phyloP scores from a whole-genome alignment of 148 eudicot species.

The Silene uniflora region DNA sequence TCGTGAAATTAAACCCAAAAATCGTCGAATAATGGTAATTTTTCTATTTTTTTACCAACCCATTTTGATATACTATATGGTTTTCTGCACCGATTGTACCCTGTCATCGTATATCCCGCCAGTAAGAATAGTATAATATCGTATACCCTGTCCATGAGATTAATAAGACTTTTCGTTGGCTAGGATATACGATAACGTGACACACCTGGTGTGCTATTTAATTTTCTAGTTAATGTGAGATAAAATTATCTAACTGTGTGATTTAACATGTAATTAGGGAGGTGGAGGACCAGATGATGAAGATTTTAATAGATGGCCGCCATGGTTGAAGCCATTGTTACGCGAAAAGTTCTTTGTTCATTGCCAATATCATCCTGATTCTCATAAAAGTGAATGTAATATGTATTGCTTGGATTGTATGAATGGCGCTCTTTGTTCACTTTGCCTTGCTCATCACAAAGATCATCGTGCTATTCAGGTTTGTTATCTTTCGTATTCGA shows the following conservation, averaged over 20 bases:
- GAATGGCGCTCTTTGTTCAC: constrained; percentile 69
- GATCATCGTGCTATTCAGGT: constrained; percentile 88
- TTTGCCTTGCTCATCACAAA: constrained; percentile 58
- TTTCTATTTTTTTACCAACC: too few relatives aligned
- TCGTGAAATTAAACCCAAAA: constrained; percentile 72
- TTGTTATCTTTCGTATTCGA: not conserved
- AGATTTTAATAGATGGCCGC: constrained; percentile 77
- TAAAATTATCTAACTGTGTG: too few relatives aligned
- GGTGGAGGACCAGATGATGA: constrained; percentile 64
- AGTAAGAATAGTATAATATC: too few relatives aligned
- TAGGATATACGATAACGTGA: not conserved
- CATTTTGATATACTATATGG: too few relatives aligned
- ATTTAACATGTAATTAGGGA: constrained; percentile 29
- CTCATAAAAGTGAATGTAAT: constrained; percentile 89
- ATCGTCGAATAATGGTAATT: constrained; percentile 72
- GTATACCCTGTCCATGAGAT: too few relatives aligned
- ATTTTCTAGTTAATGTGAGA: not conserved
- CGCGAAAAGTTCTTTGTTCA: constrained; percentile 62
- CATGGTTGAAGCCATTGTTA: constrained; percentile 71
- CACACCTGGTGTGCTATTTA: not conserved
- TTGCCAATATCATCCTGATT: constrained; percentile 64
- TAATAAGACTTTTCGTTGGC: too few relatives aligned
- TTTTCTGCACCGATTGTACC: too few relatives aligned
- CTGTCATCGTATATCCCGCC: too few relatives aligned
- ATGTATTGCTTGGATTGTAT: constrained; percentile 92